A percentile compares a stretch with the other conserved stretches of the same genome.
Evolutionary conservation across 2,329 filamentous ascomycete species (phyloP).

Genomic region (Diaporthe sp.): DNA sequence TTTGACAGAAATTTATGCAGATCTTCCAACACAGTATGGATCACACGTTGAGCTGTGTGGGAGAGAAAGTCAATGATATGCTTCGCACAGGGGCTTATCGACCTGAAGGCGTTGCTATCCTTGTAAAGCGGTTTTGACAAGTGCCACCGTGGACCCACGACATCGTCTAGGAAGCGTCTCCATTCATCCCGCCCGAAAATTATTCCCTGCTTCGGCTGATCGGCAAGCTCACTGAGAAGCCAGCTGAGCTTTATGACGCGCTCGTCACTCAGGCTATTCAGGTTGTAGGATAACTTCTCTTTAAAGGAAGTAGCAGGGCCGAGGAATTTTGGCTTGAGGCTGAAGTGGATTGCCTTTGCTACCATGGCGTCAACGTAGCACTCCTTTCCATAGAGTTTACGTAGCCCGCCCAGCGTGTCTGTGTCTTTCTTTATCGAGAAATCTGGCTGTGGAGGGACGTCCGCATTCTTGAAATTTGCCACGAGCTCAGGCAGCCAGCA

Average conservation of each 20-base stretch:
- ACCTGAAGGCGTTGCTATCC: background rate
- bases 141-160: conserved; percentile 29
- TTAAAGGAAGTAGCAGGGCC: conserved; percentile 75
- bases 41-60: conserved; percentile 62
- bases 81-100: conserved; percentile 34
- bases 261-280: conserved; percentile 60
- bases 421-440: conserved; percentile 60
- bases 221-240: conserved; percentile 67
- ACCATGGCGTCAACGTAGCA: conserved; percentile 61
- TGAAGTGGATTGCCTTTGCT: conserved; percentile 67
- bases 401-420: conserved; percentile 60
- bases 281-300: conserved; percentile 72
- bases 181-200: conserved; percentile 61
- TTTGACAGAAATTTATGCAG: conserved; percentile 45
- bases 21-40: conserved; percentile 52
- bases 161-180: conserved; percentile 50
- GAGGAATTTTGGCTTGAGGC: conserved; percentile 67
- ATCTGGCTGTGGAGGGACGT: conserved; percentile 53
- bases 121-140: conserved; percentile 31
- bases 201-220: conserved; percentile 68
- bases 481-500: conserved; percentile 80
- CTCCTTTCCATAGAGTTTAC: conserved; percentile 38
- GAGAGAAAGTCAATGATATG: conserved; percentile 76
- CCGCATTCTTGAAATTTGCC: conserved; percentile 72
- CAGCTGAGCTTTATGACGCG: conserved; percentile 64